Percentiles rank a stretch among this genome's conserved stretches.
These are phyloP conservation scores for Zygnema circumcarinatum DNA, from an alignment of 139 green algal genomes.

Conservation along the genomic window DNA sequence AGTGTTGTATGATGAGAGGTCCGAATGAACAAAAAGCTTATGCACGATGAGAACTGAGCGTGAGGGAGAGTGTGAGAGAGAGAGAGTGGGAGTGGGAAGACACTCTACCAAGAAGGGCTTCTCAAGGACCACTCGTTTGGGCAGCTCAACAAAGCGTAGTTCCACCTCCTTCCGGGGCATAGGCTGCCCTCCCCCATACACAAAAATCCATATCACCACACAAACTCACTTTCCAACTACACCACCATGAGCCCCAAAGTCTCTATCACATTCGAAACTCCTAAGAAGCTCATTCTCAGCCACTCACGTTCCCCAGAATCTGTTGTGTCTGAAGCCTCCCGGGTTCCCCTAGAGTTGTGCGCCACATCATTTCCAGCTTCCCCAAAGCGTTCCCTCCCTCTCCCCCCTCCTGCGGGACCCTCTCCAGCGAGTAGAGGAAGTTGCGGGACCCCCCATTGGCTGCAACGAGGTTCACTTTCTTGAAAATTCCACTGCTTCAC, in stretches of 20 bases:
- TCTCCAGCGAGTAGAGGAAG: conserved; percentile 63
- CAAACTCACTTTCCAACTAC: background rate
- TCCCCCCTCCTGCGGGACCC: background rate
- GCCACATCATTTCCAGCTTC: conserved; percentile 72
- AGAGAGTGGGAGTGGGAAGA: too few species aligned
- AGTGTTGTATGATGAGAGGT: too few species aligned
- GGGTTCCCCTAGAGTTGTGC: conserved; percentile 65
- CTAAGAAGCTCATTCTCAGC: too few species aligned
- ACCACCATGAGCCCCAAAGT: too few species aligned
- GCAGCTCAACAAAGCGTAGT: conserved; percentile 39
- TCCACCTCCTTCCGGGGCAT: conserved; percentile 52
- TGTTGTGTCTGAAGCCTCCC: conserved; percentile 73
- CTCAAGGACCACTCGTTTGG: conserved; percentile 40
- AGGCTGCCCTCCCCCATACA: background rate
- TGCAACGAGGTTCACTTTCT: conserved; percentile 34
- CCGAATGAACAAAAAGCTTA: too few species aligned
- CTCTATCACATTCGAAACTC: too few species aligned
- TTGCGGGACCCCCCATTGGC: conserved; percentile 46
- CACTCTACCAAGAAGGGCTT: conserved; percentile 40
- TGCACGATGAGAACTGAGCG: too few species aligned
- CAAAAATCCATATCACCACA: background rate
- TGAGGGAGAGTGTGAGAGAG: too few species aligned
- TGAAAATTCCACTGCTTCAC: conserved; percentile 41
- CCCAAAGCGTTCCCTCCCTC: conserved; percentile 60
- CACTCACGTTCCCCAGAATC: conserved; percentile 60